phyloP scores from a whole-genome alignment of 1,284 basidiomycete genomes.

The Heterobasidion annosum region DNA sequence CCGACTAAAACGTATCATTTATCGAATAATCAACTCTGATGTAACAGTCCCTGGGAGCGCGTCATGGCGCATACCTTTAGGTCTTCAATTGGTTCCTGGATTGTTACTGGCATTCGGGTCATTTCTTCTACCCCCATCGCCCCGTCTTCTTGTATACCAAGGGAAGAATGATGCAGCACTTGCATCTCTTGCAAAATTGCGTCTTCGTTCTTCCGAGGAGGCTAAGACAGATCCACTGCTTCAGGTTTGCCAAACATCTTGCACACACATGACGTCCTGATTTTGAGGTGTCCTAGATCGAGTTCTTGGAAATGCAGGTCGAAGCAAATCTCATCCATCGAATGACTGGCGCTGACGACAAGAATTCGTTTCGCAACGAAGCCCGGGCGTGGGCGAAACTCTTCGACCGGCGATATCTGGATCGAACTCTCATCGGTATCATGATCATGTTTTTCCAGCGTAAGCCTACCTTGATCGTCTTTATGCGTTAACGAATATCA shows the following conservation, averaged over 20 bases:
- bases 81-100: slow-evolving; percentile 64
- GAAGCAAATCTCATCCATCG: slow-evolving; percentile 43
- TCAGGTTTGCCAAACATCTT: slow-evolving; percentile 26
- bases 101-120: slow-evolving; percentile 54
- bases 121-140: slow-evolving; percentile 64
- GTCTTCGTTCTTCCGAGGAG: slow-evolving; percentile 29
- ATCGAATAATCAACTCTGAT: not conserved
- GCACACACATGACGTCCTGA: not conserved
- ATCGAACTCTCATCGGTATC: slow-evolving; percentile 58
- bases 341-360: slow-evolving; percentile 13
- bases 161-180: slow-evolving; percentile 47
- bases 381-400: slow-evolving; percentile 44
- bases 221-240: slow-evolving; percentile 40
- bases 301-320: slow-evolving; percentile 65
- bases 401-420: slow-evolving; percentile 40
- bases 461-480: slow-evolving; percentile 22
- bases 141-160: slow-evolving; percentile 54
- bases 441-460: slow-evolving; percentile 76
- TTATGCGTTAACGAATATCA: not conserved
- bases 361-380: slow-evolving; percentile 26
- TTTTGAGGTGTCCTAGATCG: slow-evolving; percentile 35
- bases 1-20: no score
- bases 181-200: slow-evolving; percentile 41
- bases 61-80: slow-evolving; percentile 74
- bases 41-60: slow-evolving; percentile 42